A percentile compares a stretch with the other conserved stretches of the same genome.
Evolutionary conservation across 2,329 filamentous ascomycete genomes (phyloP).

Genomic region (Verticillium klebahnii): DNA sequence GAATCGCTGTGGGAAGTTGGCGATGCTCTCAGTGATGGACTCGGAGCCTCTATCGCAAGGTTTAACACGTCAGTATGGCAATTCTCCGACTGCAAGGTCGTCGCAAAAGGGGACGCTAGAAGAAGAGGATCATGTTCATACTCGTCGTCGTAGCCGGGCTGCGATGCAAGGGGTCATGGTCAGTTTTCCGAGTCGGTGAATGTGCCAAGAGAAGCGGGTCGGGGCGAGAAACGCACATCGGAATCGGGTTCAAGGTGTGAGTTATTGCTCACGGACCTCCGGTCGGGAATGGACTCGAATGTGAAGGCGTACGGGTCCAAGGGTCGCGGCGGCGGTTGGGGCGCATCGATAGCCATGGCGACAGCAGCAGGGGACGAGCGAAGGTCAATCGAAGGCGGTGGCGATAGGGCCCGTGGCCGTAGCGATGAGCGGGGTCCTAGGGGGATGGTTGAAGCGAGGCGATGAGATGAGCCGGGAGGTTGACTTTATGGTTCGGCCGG

Average conservation of each 20-base stretch:
- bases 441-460: neutral
- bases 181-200: neutral
- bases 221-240: constrained; percentile 5
- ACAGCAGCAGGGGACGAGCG: constrained; percentile 6
- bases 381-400: neutral
- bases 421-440: constrained; percentile 12
- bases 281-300: constrained; percentile 12
- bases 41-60: constrained; percentile 19
- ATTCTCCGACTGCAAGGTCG: neutral
- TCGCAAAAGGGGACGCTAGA: neutral
- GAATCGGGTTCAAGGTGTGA: constrained; percentile 11
- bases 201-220: neutral
- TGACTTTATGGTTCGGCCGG: neutral
- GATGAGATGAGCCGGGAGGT: neutral
- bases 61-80: neutral
- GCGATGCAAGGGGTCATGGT: neutral
- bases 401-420: neutral
- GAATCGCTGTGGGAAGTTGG: constrained; percentile 35
- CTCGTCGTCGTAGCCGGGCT: neutral
- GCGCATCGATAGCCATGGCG: neutral
- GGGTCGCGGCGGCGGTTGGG: constrained; percentile 5
- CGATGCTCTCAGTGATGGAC: constrained; percentile 36
- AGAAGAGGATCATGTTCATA: neutral
- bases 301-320: constrained; percentile 13
- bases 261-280: constrained; percentile 12